Conservation (phyloP, 1,139 yeast genomes). For the Maudiozyma humilis region DNA sequence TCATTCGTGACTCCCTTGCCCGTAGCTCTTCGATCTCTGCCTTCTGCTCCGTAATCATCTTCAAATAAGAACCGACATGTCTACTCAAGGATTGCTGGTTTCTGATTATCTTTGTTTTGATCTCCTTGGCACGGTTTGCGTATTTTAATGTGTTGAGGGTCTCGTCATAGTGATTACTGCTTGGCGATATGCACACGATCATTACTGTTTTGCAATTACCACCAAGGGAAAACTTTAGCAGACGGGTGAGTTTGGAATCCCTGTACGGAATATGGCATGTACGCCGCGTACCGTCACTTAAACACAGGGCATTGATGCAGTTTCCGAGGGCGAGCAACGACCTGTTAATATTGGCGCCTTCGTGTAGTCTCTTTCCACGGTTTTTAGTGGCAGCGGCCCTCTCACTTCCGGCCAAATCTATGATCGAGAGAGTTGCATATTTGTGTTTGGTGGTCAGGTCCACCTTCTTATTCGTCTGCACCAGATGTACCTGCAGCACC, state of each 20-base stretch:
- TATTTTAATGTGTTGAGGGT: slow-evolving; percentile 83
- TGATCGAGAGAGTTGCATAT: slow-evolving; percentile 73
- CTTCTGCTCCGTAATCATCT: slow-evolving; percentile 78
- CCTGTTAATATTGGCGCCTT: slow-evolving; percentile 88
- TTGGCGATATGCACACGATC: slow-evolving; percentile 91
- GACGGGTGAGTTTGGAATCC: slow-evolving; percentile 78
- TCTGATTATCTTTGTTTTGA: slow-evolving; percentile 69
- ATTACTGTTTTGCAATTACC: slow-evolving; percentile 92
- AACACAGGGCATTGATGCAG: slow-evolving; percentile 83
- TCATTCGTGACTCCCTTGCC: slow-evolving; percentile 41
- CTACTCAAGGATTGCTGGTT: slow-evolving; percentile 72
- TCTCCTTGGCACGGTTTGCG: slow-evolving; percentile 85
- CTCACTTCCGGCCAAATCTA: slow-evolving; percentile 92
- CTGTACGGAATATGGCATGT: slow-evolving; percentile 78
- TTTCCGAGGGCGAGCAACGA: slow-evolving; percentile 85
- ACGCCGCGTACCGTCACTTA: slow-evolving; percentile 16
- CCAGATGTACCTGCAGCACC: slow-evolving; percentile 71
- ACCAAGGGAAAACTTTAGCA: slow-evolving; percentile 82
- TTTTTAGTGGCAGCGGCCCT: slow-evolving; percentile 85
- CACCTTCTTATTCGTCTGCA: slow-evolving; percentile 51
- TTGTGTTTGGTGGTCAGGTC: slow-evolving; percentile 61
- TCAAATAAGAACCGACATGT: slow-evolving; percentile 80
- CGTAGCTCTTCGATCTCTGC: slow-evolving; percentile 67
- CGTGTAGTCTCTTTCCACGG: slow-evolving; percentile 68
- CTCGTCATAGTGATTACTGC: slow-evolving; percentile 80